phyloP scores from a whole-genome alignment of 805 yeast genomes.

The Kluyveromyces wickerhamii region DNA sequence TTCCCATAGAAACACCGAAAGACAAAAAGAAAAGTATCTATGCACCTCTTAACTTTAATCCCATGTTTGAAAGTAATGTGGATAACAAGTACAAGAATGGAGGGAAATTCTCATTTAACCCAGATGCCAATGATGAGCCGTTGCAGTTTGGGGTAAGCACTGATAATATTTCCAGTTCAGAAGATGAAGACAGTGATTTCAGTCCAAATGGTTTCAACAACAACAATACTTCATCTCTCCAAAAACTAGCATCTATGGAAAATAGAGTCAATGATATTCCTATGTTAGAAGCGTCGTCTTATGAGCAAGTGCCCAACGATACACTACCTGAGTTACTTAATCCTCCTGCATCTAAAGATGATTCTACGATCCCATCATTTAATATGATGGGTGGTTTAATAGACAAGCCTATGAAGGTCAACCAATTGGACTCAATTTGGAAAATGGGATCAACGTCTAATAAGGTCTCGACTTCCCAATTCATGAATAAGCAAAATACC shows the following conservation, averaged over 20 bases:
- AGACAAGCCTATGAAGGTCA: constrained; percentile 5
- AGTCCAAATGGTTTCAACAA: constrained; percentile 18
- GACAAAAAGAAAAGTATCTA: constrained; percentile 54
- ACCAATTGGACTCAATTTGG: constrained; percentile 7
- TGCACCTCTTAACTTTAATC: constrained; percentile 77
- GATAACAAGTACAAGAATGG: constrained; percentile 86
- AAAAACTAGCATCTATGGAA: constrained; percentile 8
- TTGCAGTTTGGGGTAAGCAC: constrained; percentile 26
- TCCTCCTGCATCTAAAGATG: constrained; percentile 2
- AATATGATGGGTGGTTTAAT: neutral
- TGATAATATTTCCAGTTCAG: constrained; percentile 26
- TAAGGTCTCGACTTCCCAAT: too few species aligned
- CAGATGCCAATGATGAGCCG: constrained; percentile 25
- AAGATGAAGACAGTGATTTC: constrained; percentile 26
- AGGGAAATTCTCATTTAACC: constrained; percentile 63
- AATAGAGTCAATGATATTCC: constrained; percentile 1
- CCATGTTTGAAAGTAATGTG: constrained; percentile 62
- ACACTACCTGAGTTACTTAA: constrained; percentile 2
- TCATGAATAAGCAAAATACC: neutral
- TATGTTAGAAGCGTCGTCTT: constrained; percentile 1
- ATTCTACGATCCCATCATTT: neutral
- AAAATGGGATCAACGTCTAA: constrained; percentile 1
- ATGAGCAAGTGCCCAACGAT: constrained; percentile 3
- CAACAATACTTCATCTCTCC: constrained; percentile 9
- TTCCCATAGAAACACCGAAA: constrained; percentile 48